Percentiles rank a stretch among this genome's conserved stretches.
phyloP scores from a whole-genome alignment of 225 moss, liverwort and hornwort species.

The Straminergon stramineum region DNA sequence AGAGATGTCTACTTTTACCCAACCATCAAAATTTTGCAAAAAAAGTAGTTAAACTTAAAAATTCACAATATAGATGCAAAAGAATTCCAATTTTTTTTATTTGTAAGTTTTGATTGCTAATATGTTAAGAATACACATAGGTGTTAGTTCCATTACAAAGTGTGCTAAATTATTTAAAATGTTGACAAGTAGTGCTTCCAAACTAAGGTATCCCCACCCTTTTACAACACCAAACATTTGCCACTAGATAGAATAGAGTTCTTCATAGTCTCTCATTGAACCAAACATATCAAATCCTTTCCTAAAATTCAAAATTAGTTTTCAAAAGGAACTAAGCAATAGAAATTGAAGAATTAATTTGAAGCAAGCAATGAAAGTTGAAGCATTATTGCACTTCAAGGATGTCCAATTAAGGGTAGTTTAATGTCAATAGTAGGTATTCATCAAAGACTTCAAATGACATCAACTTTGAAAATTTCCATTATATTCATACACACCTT shows the following conservation, averaged over 20 bases:
- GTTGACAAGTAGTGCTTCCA: neutral
- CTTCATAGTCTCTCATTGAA: too few relatives aligned
- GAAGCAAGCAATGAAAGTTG: neutral
- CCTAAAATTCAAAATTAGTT: neutral
- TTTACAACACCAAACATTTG: neutral
- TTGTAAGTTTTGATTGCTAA: neutral
- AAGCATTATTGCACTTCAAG: neutral
- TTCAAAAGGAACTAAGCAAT: neutral
- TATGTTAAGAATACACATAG: neutral
- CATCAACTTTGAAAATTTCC: neutral
- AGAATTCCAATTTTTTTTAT: neutral
- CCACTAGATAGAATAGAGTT: neutral
- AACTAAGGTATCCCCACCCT: too few relatives aligned
- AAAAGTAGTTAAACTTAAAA: too few relatives aligned
- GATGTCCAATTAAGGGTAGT: neutral
- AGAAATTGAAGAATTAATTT: neutral
- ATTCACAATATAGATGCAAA: neutral
- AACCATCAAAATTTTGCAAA: neutral
- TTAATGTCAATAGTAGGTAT: neutral
- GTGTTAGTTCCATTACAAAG: neutral
- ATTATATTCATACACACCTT: too few relatives aligned
- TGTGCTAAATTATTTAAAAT: fast-evolving
- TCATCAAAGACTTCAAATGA: too few relatives aligned
- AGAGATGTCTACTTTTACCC: too few relatives aligned
- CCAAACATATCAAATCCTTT: fast-evolving